These are phyloP conservation scores for Epichloe uncinata DNA, from an alignment of 2,329 filamentous ascomycete genomes.

Conservation along the genomic window DNA sequence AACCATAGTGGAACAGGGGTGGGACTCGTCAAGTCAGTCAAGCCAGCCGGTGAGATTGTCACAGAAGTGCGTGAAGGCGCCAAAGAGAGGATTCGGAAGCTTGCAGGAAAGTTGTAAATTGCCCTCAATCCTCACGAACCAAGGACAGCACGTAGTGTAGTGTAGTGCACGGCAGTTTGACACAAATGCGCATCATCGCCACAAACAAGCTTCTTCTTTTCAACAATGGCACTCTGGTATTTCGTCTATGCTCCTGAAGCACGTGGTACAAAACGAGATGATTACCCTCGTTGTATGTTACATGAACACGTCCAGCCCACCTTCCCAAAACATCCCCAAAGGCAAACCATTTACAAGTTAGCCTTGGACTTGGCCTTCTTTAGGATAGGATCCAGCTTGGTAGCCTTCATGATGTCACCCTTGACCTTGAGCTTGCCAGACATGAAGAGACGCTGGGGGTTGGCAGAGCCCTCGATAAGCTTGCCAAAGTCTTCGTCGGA, in stretches of 20 bases:
- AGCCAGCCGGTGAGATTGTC: slow-evolving; percentile 30
- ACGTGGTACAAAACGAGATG: slow-evolving; percentile 4
- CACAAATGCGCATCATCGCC: background rate
- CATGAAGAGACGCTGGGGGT: slow-evolving; percentile 91
- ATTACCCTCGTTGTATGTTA: slow-evolving; percentile 1
- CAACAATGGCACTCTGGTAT: slow-evolving; percentile 1
- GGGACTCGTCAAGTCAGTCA: slow-evolving; percentile 28
- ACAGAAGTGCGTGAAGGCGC: slow-evolving; percentile 26
- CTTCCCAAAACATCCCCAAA: background rate
- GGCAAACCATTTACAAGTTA: slow-evolving; percentile 52
- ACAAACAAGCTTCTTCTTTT: background rate
- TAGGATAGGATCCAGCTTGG: slow-evolving; percentile 85
- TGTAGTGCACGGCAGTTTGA: too few relatives aligned
- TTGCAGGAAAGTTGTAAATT: slow-evolving; percentile 9
- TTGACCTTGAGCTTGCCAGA: slow-evolving; percentile 96
- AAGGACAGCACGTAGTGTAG: too few relatives aligned
- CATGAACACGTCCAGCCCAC: background rate
- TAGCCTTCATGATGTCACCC: slow-evolving; percentile 97
- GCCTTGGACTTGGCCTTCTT: slow-evolving; percentile 77
- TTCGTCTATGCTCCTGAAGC: slow-evolving; percentile 8
- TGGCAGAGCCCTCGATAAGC: slow-evolving; percentile 75
- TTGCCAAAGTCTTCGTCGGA: slow-evolving; percentile 78
- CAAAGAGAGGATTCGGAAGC: slow-evolving; percentile 18
- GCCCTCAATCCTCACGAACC: too few relatives aligned
- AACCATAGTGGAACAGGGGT: slow-evolving; percentile 27